phyloP scores from a whole-genome alignment of 176 grass and related monocot genomes.

The Lolium perenne region DNA sequence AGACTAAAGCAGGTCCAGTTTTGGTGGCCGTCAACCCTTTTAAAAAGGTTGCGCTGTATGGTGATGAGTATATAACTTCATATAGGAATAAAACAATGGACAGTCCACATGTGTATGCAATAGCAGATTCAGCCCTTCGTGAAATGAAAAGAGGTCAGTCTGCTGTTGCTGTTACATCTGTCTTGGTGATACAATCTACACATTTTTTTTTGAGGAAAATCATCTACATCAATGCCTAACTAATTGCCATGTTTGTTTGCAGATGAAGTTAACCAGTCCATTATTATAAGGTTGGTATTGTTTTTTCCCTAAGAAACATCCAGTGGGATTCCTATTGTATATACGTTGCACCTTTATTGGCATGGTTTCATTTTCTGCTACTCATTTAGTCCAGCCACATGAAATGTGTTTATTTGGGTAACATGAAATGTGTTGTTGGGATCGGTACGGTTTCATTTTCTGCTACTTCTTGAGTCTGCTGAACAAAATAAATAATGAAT shows the following conservation, averaged over 20 bases:
- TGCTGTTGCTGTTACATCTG: conserved; percentile 32
- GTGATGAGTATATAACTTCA: conserved; percentile 79
- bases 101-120: conserved; percentile 96
- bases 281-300: conserved; percentile 85
- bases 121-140: conserved; percentile 84
- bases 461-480: conserved; percentile 7
- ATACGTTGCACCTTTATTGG: background rate
- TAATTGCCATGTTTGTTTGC: conserved; percentile 54
- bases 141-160: conserved; percentile 94
- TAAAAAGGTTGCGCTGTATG: conserved; percentile 92
- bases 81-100: conserved; percentile 84
- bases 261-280: conserved; percentile 99
- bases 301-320: conserved; percentile 8
- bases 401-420: background rate
- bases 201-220: conserved; percentile 13
- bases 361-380: too few species aligned
- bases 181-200: conserved; percentile 29
- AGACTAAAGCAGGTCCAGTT: conserved; percentile 99
- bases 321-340: conserved; percentile 20
- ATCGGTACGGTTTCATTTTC: conserved; percentile 25
- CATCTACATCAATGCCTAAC: conserved; percentile 45
- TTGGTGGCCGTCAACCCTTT: conserved; percentile 97
- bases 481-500: conserved; percentile 28
- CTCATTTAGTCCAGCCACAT: background rate
- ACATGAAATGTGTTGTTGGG: conserved; percentile 13